Base-by-base conservation (phyloP, 2,329 filamentous ascomycete genomes). In the Pseudogymnoascus sp. region DNA sequence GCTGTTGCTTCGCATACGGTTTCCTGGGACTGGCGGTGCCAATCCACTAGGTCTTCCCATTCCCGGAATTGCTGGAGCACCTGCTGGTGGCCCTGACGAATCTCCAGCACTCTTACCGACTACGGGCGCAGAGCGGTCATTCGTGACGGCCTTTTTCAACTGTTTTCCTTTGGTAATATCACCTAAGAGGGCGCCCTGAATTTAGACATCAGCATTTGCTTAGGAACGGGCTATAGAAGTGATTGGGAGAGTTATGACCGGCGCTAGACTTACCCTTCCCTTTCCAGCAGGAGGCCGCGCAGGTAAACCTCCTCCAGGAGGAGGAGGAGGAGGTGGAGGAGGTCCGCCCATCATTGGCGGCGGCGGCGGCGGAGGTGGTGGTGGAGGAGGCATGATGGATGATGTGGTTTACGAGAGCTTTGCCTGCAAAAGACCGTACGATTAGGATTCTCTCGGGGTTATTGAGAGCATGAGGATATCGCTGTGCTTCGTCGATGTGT, bases 101-200 rank as follows among this genome's bases (percentile, higher is more conserved):
- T 81, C 79, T 59, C 79, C 80, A 60, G 81, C 79, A 59, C 79
- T 70, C 62, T 82, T 84, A 64, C 76, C 82, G 62, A 97, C 74
- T 59, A 83, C 70, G 0, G 93, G 93, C 6, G 91, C 91, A 21
- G 92, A 97, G 74, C 93, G 87, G 75, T 97, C 93, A 76, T 97
- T 97, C 68, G 92, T 90, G 62, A 91, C 87, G 33, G 91, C 81
- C 75, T 96, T 97, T 76, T 89, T 96, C 63, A 97, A 81, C 65
- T 80, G 78, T 68, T 78, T 81, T 66, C 93, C 94, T 75, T 95
- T 96, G 67, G 80, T 79, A 69, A 99, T 99, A 75, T 97, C 93
- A 71, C 85, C 83, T 48, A 97, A 84, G 36, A 99, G 81, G 61
- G 93, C 92, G 69, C 88, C 88, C 93, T 97, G 69, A 21, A 62